Conservation (phyloP, 129 eudicot species). For the Ambrosia artemisiifolia region DNA sequence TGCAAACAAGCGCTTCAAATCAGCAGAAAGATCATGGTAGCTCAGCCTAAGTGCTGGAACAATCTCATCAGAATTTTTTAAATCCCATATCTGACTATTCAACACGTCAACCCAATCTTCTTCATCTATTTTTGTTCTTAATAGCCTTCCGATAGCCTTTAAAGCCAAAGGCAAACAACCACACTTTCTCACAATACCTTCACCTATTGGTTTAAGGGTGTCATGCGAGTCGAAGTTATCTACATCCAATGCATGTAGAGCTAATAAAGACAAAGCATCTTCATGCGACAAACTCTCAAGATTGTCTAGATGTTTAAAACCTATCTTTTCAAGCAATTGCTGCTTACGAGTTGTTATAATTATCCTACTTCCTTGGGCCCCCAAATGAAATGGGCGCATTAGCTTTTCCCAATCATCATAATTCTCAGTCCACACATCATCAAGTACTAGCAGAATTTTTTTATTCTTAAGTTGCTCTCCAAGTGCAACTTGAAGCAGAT, state of each 20-base stretch:
- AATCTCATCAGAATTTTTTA: not conserved
- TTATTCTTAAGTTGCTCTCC: not conserved
- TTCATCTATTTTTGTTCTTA: not conserved
- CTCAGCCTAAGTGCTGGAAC: conserved; percentile 7
- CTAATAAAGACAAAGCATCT: not conserved
- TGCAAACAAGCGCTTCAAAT: not conserved
- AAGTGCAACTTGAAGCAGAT: not conserved
- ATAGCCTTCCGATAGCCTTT: not conserved
- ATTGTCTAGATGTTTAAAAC: not conserved
- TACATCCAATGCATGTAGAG: not conserved
- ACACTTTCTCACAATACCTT: conserved; percentile 18
- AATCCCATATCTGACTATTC: not conserved
- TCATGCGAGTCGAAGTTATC: not conserved
- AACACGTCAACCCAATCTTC: not conserved
- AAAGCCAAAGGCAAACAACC: conserved; percentile 26
- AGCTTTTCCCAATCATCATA: conserved; percentile 23
- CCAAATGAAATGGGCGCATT: conserved; percentile 8
- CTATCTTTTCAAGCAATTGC: not conserved
- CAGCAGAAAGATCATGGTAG: not conserved
- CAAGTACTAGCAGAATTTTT: not conserved
- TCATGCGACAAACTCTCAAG: not conserved
- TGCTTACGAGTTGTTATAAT: not conserved
- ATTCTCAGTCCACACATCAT: not conserved
- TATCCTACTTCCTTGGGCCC: not conserved
- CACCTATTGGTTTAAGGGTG: not conserved